Percentiles rank a stretch among this genome's conserved stretches.
These are phyloP conservation scores for Actinomucor elegans DNA, from an alignment of 371 early-diverging fungal species.

Conservation along the genomic window DNA sequence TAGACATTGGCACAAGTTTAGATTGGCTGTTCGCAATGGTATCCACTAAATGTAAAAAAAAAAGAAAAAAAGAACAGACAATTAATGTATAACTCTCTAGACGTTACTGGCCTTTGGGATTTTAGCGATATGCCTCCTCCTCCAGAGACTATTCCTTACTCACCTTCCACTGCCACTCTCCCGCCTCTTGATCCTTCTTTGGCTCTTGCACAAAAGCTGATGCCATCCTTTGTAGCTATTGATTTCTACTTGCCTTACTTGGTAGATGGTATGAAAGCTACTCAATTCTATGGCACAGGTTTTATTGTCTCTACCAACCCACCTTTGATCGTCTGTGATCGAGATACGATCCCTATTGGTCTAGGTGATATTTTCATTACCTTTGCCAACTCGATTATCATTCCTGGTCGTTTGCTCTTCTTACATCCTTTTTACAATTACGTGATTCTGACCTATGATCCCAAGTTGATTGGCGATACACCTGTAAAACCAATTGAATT, in stretches of 20 bases:
- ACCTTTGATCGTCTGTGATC: slow-evolving; percentile 78
- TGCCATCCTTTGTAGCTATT: slow-evolving; percentile 74
- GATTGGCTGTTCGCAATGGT: slow-evolving; percentile 79
- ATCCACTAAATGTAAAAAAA: slow-evolving; percentile 5
- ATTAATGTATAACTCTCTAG: too few species aligned
- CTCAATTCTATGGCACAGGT: slow-evolving; percentile 74
- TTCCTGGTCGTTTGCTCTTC: slow-evolving; percentile 71
- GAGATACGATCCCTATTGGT: slow-evolving; percentile 78
- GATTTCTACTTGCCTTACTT: slow-evolving; percentile 74
- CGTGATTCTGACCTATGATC: slow-evolving; percentile 77
- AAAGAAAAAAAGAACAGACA: too few species aligned
- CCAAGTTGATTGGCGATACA: slow-evolving; percentile 67
- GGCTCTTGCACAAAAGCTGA: slow-evolving; percentile 60
- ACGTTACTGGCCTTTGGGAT: slow-evolving; percentile 79
- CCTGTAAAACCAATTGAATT: slow-evolving; percentile 64
- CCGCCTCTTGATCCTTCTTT: slow-evolving; percentile 60
- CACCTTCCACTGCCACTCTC: slow-evolving; percentile 63
- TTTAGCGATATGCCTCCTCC: slow-evolving; percentile 71
- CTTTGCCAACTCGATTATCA: slow-evolving; percentile 75
- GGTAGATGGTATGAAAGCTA: slow-evolving; percentile 67
- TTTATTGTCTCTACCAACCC: slow-evolving; percentile 72
- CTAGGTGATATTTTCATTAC: slow-evolving; percentile 79
- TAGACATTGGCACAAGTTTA: slow-evolving; percentile 83
- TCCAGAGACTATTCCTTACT: slow-evolving; percentile 40
- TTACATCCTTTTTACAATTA: slow-evolving; percentile 86